Base-by-base conservation (phyloP, 805 yeast species). In the Zygosaccharomyces siamensis region DNA sequence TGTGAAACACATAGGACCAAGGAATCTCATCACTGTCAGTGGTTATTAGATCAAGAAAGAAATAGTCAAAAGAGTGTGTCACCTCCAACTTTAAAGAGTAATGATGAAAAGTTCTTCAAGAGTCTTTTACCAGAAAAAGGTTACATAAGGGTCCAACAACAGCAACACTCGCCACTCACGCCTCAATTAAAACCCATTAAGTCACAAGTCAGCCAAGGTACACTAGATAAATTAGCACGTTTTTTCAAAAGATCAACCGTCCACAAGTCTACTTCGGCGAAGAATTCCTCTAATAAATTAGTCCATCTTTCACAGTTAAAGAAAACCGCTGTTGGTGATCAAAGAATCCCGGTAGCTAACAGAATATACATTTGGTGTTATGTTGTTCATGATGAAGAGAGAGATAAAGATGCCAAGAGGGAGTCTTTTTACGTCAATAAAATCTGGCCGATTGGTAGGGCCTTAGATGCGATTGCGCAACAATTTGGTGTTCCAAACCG, bases 371-470 rank as follows among this genome's bases (percentile, higher is more conserved):
- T 62, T 1, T 55, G 52, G 44, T 57, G 62, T 45, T 60, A 55
- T 49, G 48, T 48, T 7, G 51, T 59, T 7, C 33, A 41, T 26
- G 56, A 53, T 20, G 53, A 50, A n/a, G 53, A 46, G 10, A 46
- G 52, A 6, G 48, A 48, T 16, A 47, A 37, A 23, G 52, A 48
- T 31, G 35, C 43, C 1, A 50, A 47, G 14, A 54, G 56, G 12
- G 48, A 53, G 3, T 49, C 36, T 4, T 24, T 66, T 4, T 66
- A 44, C 46, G 49, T 63, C 10, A 64, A 65, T 48, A 65, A 61
- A 46, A 46, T 58, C 3, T 64, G 70, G 69, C 66, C 69, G 8
- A 47, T 64, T 2, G 70, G 70, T 1, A 58, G 66, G 35, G 63
- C 59, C 4, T 46, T 66, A 27, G 70, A 66, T 48, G 61, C 51